Percentiles rank a stretch among this genome's conserved stretches.
These are phyloP conservation scores for Decorospora gaudefroyi DNA, from an alignment of 2,329 filamentous ascomycete genomes.

Conservation along the genomic window DNA sequence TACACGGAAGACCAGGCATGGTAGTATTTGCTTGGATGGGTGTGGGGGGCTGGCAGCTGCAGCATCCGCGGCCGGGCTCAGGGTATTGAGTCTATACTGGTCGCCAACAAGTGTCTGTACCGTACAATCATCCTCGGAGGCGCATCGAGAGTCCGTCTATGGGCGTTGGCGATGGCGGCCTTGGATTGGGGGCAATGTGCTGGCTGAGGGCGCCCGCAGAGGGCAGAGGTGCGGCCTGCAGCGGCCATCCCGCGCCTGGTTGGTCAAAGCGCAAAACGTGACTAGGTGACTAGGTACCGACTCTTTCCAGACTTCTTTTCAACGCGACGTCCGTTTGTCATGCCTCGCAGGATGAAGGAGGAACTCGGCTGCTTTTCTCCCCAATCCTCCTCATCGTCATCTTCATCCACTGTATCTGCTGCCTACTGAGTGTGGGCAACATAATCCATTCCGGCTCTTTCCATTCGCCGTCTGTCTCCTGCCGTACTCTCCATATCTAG, in stretches of 20 bases:
- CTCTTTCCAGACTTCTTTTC: constrained; percentile 17
- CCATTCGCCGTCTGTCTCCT: constrained; percentile 15
- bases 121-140: constrained; percentile 49
- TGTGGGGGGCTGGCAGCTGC: constrained; percentile 19
- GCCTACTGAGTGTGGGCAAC: background rate
- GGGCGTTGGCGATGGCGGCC: constrained; percentile 26
- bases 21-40: constrained; percentile 31
- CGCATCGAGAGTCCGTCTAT: constrained; percentile 34
- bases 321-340: constrained; percentile 12
- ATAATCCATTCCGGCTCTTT: constrained; percentile 2
- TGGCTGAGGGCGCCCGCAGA: no score
- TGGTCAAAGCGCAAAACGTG: constrained; percentile 32
- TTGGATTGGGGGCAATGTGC: constrained; percentile 20
- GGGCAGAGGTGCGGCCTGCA: constrained; percentile 15
- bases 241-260: constrained; percentile 16
- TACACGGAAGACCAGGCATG: constrained; percentile 59
- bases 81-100: constrained; percentile 44
- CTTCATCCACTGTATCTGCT: background rate
- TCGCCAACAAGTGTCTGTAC: constrained; percentile 45
- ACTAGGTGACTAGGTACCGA: no score
- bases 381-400: no score
- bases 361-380: background rate
- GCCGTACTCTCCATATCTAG: constrained; percentile 22
- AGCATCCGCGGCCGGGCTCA: constrained; percentile 41
- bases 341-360: constrained; percentile 5